Conservation (phyloP, 2,329 filamentous ascomycete genomes). For the Pseudocercospora musae region DNA sequence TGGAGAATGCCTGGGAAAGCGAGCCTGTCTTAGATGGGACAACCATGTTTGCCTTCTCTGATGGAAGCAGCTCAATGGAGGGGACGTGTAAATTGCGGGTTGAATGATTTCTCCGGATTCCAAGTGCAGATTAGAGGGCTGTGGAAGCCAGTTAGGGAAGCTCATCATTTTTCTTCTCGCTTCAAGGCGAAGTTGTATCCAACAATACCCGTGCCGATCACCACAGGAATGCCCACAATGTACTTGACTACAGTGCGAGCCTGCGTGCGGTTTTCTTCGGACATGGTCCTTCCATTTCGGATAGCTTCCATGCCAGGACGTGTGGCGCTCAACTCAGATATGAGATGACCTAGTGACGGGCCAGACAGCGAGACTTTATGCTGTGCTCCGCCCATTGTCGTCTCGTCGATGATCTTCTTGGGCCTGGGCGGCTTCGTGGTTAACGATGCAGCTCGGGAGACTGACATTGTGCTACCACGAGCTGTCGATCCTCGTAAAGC, state of each 20-base stretch:
- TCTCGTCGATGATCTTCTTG: constrained; percentile 16
- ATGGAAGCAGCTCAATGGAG: background rate
- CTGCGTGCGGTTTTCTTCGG: constrained; percentile 23
- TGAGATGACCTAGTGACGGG: constrained; percentile 29
- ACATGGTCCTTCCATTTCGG: constrained; percentile 27
- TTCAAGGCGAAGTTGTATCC: background rate
- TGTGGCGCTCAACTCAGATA: constrained; percentile 31
- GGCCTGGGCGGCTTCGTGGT: background rate
- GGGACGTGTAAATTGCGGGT: background rate
- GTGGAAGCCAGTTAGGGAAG: too few relatives aligned
- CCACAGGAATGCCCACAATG: constrained; percentile 7
- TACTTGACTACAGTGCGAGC: constrained; percentile 8
- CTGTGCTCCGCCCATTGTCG: constrained; percentile 21
- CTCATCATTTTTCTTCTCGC: background rate
- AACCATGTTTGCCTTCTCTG: background rate
- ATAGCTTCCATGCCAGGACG: constrained; percentile 29
- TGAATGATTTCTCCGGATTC: too few relatives aligned
- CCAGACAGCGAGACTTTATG: constrained; percentile 31
- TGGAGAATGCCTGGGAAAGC: background rate
- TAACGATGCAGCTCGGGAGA: constrained; percentile 3
- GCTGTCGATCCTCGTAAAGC: background rate
- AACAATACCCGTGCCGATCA: constrained; percentile 9
- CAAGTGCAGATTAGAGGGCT: too few relatives aligned
- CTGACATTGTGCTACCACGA: background rate
- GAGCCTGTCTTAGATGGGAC: background rate